Conservation (phyloP, 1,284 basidiomycete genomes). For the Gomphus bonarii region DNA sequence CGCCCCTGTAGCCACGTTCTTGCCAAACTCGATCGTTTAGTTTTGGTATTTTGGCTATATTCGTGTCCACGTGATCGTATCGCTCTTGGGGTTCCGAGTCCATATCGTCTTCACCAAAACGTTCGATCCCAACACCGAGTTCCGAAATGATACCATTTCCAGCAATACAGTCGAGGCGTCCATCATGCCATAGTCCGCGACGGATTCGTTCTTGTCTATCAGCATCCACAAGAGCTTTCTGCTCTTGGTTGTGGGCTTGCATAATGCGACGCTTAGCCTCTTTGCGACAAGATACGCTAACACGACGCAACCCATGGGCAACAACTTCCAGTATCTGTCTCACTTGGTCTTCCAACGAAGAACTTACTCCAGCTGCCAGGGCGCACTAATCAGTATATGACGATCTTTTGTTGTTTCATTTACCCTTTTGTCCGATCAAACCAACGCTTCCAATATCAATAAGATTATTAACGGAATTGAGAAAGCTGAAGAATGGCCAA, state of each 20-base stretch:
- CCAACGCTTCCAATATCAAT: conserved; percentile 92
- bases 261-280: conserved; percentile 30
- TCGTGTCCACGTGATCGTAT: conserved; percentile 10
- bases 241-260: conserved; percentile 22
- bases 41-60: conserved; percentile 4
- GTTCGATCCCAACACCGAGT: conserved; percentile 70
- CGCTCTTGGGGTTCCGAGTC: conserved; percentile 11
- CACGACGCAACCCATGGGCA: conserved; percentile 58
- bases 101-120: conserved; percentile 31
- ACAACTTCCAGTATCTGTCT: conserved; percentile 81
- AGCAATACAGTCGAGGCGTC: conserved; percentile 66
- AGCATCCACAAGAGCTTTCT: conserved; percentile 25
- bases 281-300: conserved; percentile 43
- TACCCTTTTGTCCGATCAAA: conserved; percentile 89
- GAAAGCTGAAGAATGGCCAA: conserved; percentile 83
- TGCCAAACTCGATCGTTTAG: conserved; percentile 21
- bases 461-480: conserved; percentile 77
- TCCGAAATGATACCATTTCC: conserved; percentile 81
- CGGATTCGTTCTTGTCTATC: conserved; percentile 35
- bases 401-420: background rate
- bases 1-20: conserved; percentile 23
- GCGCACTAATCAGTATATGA: background rate
- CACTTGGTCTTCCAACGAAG: conserved; percentile 77
- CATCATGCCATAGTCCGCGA: conserved; percentile 69
- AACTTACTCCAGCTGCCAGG: conserved; percentile 68